Evolutionary conservation across 306 rosid genomes (phyloP), one percentile per base, ranked within the genome.

Genomic region (Pueraria montana): DNA sequence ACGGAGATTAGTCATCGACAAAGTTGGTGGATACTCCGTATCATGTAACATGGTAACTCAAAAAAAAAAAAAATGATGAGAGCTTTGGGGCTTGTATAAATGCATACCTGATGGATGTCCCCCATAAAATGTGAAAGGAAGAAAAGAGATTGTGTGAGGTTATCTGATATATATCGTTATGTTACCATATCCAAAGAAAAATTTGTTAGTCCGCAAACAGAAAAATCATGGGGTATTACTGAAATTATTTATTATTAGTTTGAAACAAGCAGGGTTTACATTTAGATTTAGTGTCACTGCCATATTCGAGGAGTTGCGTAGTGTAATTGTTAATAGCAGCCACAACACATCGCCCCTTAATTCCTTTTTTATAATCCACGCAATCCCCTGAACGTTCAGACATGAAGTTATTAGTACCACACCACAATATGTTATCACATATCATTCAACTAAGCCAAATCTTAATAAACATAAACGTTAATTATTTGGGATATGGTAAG

Each of bases 81-180:
- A 36, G 40, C 40, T 36, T 36, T 36, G 40, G 40, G 6, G 40
- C 8, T 36, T 5, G 7, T 36, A 30, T 36, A 36, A 36, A 36
- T 36, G 40, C 40, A 36, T 36, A 36, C 40, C 97, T 94, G 98
- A 87, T 95, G 98, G 50, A 95, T 88, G 74, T 95, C 98, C 59
- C 98, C 98, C 34, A 91, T 38, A 72, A 90, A 94, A 84, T 94
- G 98, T 24, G 98, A 90, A 42, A 91, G 96, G 85, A 92, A 94
- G 0, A 88, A 61, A 36, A 95, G 90, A 59, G 97, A 88, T 79
- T 95, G 92, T 5, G 98, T 91, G 87, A 95, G 94, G 84, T 95
- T 95, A 77, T 89, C 98, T 95, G 88, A 40, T 63, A 40, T 63
- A 40, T 62, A 49, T 26, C 26, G 43, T 2, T 13, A 14, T 23